A percentile compares a stretch with the other conserved stretches of the same genome.
phyloP scores from a whole-genome alignment of 2,329 filamentous ascomycete species.

The Septoria linicola region DNA sequence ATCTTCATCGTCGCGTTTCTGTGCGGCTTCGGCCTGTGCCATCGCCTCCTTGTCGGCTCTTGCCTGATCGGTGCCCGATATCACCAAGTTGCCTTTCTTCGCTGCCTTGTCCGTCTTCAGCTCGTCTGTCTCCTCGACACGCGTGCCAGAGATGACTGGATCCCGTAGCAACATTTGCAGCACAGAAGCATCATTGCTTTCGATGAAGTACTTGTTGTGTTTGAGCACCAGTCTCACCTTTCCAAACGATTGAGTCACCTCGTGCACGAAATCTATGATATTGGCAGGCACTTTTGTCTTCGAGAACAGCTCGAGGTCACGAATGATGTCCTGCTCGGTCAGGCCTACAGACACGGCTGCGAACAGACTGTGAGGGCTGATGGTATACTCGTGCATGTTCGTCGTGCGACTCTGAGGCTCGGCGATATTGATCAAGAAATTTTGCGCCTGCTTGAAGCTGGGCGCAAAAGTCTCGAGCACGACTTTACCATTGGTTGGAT shows the following conservation, averaged over 20 bases:
- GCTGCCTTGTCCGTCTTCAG: constrained; percentile 80
- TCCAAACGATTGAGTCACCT: constrained; percentile 85
- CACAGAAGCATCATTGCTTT: constrained; percentile 84
- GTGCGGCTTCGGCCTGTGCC: constrained; percentile 48
- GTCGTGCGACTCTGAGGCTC: constrained; percentile 88
- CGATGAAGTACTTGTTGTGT: constrained; percentile 90
- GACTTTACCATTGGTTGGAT: constrained; percentile 79
- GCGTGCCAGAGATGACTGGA: constrained; percentile 72
- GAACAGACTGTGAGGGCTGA: constrained; percentile 91
- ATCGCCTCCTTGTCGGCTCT: constrained; percentile 77
- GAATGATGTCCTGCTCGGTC: constrained; percentile 83
- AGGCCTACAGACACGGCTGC: constrained; percentile 94
- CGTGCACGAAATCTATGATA: constrained; percentile 75
- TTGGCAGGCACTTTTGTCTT: constrained; percentile 84
- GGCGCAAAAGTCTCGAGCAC: constrained; percentile 94
- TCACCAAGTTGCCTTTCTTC: constrained; percentile 82
- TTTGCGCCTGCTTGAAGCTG: constrained; percentile 79
- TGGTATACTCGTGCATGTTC: constrained; percentile 88
- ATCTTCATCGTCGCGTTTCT: constrained; percentile 49
- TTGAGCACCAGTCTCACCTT: constrained; percentile 95
- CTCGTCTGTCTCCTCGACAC: constrained; percentile 69
- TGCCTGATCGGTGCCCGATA: constrained; percentile 91
- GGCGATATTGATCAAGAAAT: constrained; percentile 93
- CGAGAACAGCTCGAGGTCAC: constrained; percentile 79
- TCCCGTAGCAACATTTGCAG: constrained; percentile 85